A percentile compares a stretch with the other conserved stretches of the same genome.
phyloP scores from a whole-genome alignment of 2,329 filamentous ascomycete species.

The Talaromyces sp. region DNA sequence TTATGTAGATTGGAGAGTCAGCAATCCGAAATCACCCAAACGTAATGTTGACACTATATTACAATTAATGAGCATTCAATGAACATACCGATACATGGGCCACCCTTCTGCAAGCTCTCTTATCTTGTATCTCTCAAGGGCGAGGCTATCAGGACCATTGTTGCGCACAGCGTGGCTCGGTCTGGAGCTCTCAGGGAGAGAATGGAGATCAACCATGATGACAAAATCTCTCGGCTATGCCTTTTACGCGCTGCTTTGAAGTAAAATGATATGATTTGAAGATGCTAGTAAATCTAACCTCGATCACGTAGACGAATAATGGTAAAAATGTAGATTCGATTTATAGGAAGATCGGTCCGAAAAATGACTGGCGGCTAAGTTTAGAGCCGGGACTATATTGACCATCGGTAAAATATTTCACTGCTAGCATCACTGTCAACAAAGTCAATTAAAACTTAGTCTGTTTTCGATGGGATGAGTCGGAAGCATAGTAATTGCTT shows the following conservation, averaged over 20 bases:
- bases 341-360: background rate
- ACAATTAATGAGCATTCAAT: background rate
- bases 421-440: background rate
- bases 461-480: no score
- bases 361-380: background rate
- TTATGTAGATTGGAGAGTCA: background rate
- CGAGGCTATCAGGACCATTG: slow-evolving; percentile 46
- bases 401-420: background rate
- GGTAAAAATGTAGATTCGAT: background rate
- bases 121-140: slow-evolving; percentile 46
- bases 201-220: slow-evolving; percentile 36
- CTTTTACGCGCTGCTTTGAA: background rate
- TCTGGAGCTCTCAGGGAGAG: slow-evolving; percentile 34
- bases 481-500: no score
- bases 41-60: background rate
- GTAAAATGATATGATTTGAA: background rate
- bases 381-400: background rate
- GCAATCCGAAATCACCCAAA: background rate
- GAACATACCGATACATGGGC: slow-evolving; percentile 41
- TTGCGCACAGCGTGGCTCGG: slow-evolving; percentile 45
- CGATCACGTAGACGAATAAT: no score
- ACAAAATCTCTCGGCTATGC: background rate
- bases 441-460: background rate
- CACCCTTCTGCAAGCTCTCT: slow-evolving; percentile 51
- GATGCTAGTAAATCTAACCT: no score